Evolutionary conservation across 768 basidiomycete genomes (phyloP).

Genomic region (Leccinum rimulosum): DNA sequence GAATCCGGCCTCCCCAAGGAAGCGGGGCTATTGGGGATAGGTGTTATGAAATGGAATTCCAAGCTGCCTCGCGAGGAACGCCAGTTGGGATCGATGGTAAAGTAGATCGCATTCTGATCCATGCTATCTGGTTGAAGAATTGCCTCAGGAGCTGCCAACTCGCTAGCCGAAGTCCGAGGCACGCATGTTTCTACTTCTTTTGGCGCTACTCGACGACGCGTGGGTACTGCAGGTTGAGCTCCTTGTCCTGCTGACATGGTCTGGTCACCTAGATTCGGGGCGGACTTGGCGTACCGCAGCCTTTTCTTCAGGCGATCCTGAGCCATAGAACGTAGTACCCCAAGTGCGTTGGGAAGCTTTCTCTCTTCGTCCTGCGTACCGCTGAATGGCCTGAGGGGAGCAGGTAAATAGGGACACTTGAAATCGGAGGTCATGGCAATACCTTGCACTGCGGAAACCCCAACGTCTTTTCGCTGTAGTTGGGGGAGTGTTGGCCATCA

Average conservation of each 20-base stretch:
- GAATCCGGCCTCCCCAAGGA: slow-evolving; percentile 19
- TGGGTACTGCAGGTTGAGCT: not conserved
- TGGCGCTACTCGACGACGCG: not conserved
- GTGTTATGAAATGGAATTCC: slow-evolving; percentile 22
- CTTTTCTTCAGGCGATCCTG: slow-evolving; percentile 21
- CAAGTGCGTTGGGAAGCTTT: slow-evolving; percentile 4
- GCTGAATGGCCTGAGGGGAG: slow-evolving; percentile 12
- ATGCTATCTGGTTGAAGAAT: slow-evolving; percentile 7
- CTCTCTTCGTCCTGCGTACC: slow-evolving; percentile 9
- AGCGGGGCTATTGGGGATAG: slow-evolving; percentile 18
- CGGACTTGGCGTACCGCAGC: slow-evolving; percentile 21
- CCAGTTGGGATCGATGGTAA: slow-evolving; percentile 27
- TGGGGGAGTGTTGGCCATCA: not conserved
- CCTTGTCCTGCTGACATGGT: not conserved
- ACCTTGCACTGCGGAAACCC: slow-evolving; percentile 26
- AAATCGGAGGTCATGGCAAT: not conserved
- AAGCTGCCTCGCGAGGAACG: slow-evolving; percentile 21
- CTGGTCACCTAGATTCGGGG: slow-evolving; percentile 20
- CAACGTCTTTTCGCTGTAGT: slow-evolving; percentile 8
- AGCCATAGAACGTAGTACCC: slow-evolving; percentile 11
- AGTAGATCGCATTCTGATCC: slow-evolving; percentile 28
- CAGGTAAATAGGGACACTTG: not conserved
- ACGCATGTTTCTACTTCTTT: not conserved
- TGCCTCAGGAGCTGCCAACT: not conserved
- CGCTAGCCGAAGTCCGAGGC: not conserved